These are phyloP conservation scores for Huntiella decipiens DNA, from an alignment of 2,329 filamentous ascomycete genomes.

Conservation along the genomic window DNA sequence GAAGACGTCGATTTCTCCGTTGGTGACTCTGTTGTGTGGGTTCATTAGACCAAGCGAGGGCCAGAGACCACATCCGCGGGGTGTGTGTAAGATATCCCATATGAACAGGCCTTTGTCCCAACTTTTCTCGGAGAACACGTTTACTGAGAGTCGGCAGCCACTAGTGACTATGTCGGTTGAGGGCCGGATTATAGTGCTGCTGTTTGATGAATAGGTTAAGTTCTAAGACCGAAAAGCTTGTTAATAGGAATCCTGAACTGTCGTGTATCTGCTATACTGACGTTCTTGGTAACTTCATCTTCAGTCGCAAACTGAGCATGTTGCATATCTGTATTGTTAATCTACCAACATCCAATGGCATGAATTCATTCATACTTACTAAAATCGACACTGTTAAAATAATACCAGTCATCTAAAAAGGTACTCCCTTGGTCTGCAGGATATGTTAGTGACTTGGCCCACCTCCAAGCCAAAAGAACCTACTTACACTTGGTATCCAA, in stretches of 20 bases:
- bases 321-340: neutral
- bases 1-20: slow-evolving; percentile 47
- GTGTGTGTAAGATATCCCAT: slow-evolving; percentile 45
- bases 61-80: slow-evolving; percentile 45
- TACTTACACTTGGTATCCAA: neutral
- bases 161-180: slow-evolving; percentile 28
- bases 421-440: slow-evolving; percentile 25
- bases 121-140: slow-evolving; percentile 38
- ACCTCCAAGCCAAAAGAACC: neutral
- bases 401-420: slow-evolving; percentile 38
- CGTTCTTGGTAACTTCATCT: neutral
- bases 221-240: slow-evolving; percentile 24
- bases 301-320: neutral
- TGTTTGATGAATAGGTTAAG: slow-evolving; percentile 38
- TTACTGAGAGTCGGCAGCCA: slow-evolving; percentile 43
- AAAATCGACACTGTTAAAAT: slow-evolving; percentile 31
- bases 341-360: neutral
- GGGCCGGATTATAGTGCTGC: slow-evolving; percentile 34
- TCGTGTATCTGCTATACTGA: neutral
- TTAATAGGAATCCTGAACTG: neutral
- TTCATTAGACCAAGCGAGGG: slow-evolving; percentile 49
- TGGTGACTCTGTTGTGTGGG: slow-evolving; percentile 37
- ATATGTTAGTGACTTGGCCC: neutral
- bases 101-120: slow-evolving; percentile 48
- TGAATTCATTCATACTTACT: slow-evolving; percentile 16